A percentile compares a stretch with the other conserved stretches of the same genome.
Conservation (phyloP, 2,329 filamentous ascomycete species). For the Talaromyces sp. region DNA sequence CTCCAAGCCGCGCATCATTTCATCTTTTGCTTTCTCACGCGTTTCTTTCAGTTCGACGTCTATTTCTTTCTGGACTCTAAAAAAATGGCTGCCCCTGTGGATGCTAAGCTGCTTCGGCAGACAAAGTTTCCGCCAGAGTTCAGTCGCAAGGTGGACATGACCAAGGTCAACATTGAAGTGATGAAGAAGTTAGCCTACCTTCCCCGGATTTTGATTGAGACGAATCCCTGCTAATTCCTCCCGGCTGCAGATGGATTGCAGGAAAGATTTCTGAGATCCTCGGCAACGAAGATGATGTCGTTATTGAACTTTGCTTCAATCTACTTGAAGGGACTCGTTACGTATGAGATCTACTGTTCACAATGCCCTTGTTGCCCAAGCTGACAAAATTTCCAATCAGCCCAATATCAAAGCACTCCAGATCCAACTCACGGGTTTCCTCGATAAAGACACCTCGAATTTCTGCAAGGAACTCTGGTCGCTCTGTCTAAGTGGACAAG, state of each 20-base stretch:
- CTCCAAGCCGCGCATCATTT: neutral
- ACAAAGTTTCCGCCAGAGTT: slow-evolving; percentile 96
- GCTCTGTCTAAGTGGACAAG: slow-evolving; percentile 85
- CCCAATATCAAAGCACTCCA: slow-evolving; percentile 95
- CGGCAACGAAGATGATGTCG: slow-evolving; percentile 91
- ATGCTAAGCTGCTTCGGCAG: slow-evolving; percentile 83
- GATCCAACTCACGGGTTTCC: slow-evolving; percentile 90
- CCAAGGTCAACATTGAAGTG: slow-evolving; percentile 93
- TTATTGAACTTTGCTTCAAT: slow-evolving; percentile 79
- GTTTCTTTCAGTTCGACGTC: neutral
- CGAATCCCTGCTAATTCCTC: slow-evolving; percentile 15
- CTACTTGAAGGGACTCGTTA: slow-evolving; percentile 72
- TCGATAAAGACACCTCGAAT: slow-evolving; percentile 83
- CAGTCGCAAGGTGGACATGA: slow-evolving; percentile 93
- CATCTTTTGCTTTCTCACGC: neutral
- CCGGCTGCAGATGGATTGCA: slow-evolving; percentile 78
- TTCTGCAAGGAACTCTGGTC: slow-evolving; percentile 97
- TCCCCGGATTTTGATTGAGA: slow-evolving; percentile 13
- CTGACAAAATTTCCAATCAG: slow-evolving; percentile 52
- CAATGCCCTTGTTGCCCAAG: slow-evolving; percentile 10
- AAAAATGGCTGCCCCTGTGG: slow-evolving; percentile 80
- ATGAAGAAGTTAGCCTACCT: slow-evolving; percentile 81
- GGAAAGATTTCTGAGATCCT: slow-evolving; percentile 83
- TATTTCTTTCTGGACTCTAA: neutral
- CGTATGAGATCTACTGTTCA: slow-evolving; percentile 55